Percentiles rank a stretch among this genome's conserved stretches.
phyloP scores from a whole-genome alignment of 352 stramenopile species.

The Phytophthora rubi region DNA sequence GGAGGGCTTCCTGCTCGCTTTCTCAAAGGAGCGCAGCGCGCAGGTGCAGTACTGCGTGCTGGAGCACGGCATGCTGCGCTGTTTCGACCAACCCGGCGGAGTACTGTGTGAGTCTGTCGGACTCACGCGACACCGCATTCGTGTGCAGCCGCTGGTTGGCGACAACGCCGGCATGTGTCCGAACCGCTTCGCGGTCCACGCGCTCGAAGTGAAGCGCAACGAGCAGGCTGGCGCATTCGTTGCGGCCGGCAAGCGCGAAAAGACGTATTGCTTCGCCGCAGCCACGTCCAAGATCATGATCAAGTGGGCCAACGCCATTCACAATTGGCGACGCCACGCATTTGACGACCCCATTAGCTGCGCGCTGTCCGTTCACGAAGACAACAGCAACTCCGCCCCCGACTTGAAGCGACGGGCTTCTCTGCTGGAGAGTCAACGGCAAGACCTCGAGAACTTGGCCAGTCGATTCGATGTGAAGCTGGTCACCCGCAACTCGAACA shows the following conservation, averaged over 20 bases:
- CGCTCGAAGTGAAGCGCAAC: constrained; percentile 56
- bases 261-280: constrained; percentile 58
- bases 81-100: constrained; percentile 50
- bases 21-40: constrained; percentile 47
- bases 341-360: constrained; percentile 61
- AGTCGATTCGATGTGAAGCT: constrained; percentile 64
- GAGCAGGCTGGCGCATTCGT: constrained; percentile 56
- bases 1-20: constrained; percentile 79
- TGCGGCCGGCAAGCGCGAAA: constrained; percentile 37
- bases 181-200: constrained; percentile 70
- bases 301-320: constrained; percentile 70
- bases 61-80: constrained; percentile 67
- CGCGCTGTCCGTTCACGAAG: constrained; percentile 38
- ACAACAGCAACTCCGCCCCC: constrained; percentile 27
- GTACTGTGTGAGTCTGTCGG: constrained; percentile 45
- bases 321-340: constrained; percentile 74
- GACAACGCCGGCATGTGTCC: constrained; percentile 57
- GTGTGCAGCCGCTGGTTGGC: constrained; percentile 49
- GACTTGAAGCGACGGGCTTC: constrained; percentile 23
- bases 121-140: constrained; percentile 73
- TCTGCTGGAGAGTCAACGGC: constrained; percentile 36
- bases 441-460: constrained; percentile 36
- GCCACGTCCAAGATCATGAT: constrained; percentile 61
- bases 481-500: constrained; percentile 8
- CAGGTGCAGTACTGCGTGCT: constrained; percentile 75